Percentiles rank a stretch among this genome's conserved stretches.
phyloP scores from a whole-genome alignment of 2,329 filamentous ascomycete species.

The Penicillium olsonii region DNA sequence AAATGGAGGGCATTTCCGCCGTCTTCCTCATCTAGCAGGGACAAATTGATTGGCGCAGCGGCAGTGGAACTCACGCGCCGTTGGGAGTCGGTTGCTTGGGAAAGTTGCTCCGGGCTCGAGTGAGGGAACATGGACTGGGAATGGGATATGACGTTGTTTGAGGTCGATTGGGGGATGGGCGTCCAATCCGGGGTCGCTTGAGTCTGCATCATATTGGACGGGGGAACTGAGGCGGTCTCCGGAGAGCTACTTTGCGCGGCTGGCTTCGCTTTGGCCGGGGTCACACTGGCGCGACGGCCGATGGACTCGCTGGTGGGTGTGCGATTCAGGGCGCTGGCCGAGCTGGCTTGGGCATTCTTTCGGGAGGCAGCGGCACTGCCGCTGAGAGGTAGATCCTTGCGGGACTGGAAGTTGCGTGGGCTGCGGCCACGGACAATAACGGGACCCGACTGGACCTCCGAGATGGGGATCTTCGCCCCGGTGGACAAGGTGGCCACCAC shows the following conservation, averaged over 20 bases:
- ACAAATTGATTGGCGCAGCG: conserved; percentile 54
- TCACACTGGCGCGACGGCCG: conserved; percentile 28
- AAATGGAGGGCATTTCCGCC: conserved; percentile 41
- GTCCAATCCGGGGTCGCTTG: conserved; percentile 40
- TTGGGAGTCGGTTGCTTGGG: conserved; percentile 42
- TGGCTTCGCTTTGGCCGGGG: conserved; percentile 31
- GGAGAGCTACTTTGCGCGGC: conserved; percentile 38
- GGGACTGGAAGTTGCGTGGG: conserved; percentile 89
- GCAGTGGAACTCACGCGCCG: conserved; percentile 31
- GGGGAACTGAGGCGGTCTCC: conserved; percentile 33
- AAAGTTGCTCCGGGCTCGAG: conserved; percentile 54
- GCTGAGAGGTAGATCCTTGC: conserved; percentile 87
- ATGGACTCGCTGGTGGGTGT: conserved; percentile 34
- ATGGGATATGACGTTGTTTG: conserved; percentile 24
- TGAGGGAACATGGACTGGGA: conserved; percentile 49
- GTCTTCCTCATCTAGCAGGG: conserved; percentile 59
- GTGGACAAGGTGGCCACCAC: conserved; percentile 81
- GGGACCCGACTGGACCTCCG: conserved; percentile 81
- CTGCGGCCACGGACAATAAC: conserved; percentile 93
- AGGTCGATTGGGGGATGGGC: conserved; percentile 31
- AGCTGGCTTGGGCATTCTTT: conserved; percentile 59
- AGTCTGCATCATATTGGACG: conserved; percentile 26
- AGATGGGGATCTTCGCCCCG: conserved; percentile 77
- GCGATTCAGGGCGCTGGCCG: conserved; percentile 32
- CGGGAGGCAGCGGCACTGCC: conserved; percentile 77